Conservation (phyloP, 2,329 filamentous ascomycete species). For the Neofusicoccum laricinum region DNA sequence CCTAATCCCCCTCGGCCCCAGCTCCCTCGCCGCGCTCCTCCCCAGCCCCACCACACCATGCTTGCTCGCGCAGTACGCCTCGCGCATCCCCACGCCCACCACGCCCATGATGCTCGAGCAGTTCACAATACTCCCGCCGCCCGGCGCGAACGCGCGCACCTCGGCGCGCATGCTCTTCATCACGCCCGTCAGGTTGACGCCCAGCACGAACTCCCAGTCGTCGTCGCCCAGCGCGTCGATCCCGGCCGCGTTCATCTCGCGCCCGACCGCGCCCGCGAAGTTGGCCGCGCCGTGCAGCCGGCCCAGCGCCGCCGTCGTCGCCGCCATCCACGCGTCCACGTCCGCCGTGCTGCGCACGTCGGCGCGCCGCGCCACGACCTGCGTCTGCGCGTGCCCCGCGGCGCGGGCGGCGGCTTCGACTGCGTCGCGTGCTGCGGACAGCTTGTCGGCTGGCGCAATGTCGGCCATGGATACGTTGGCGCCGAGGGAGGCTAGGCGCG, state of each 20-base stretch:
- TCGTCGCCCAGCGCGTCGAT: slow-evolving; percentile 33
- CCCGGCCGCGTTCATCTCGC: slow-evolving; percentile 21
- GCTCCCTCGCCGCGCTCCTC: slow-evolving; percentile 37
- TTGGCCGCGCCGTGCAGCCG: slow-evolving; percentile 55
- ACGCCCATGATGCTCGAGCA: slow-evolving; percentile 53
- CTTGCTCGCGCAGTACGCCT: slow-evolving; percentile 39
- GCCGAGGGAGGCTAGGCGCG: not conserved
- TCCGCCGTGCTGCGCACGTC: slow-evolving; percentile 48
- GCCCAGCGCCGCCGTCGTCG: slow-evolving; percentile 45
- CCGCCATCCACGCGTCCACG: slow-evolving; percentile 53
- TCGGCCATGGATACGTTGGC: not conserved
- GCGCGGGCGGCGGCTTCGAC: slow-evolving; percentile 21
- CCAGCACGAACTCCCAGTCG: slow-evolving; percentile 39
- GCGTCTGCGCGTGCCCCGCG: slow-evolving; percentile 28
- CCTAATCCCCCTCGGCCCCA: slow-evolving; percentile 33
- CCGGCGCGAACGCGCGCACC: slow-evolving; percentile 30
- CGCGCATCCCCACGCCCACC: slow-evolving; percentile 37
- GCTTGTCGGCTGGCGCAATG: slow-evolving; percentile 12
- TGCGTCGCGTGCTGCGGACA: not conserved
- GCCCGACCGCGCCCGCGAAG: slow-evolving; percentile 44
- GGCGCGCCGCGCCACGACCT: slow-evolving; percentile 26
- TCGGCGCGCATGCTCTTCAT: slow-evolving; percentile 40
- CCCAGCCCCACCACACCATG: slow-evolving; percentile 43
- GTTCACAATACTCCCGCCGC: slow-evolving; percentile 37
- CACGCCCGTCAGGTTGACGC: slow-evolving; percentile 38